A percentile compares a stretch with the other conserved stretches of the same genome.
Conservation (phyloP, 1,284 basidiomycete genomes). For the Athelia sp. region DNA sequence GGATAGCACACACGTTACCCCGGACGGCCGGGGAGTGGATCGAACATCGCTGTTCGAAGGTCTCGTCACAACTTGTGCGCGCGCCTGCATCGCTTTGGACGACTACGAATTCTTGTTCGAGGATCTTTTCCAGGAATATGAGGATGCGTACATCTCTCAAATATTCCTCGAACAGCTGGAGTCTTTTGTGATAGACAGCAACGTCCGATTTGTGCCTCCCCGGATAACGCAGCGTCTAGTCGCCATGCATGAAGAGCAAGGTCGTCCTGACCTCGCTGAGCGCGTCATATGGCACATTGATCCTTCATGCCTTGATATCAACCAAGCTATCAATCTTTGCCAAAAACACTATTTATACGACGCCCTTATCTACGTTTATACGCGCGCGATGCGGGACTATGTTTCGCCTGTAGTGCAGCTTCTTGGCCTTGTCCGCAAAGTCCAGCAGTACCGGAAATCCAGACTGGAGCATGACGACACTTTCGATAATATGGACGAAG, state of each 20-base stretch:
- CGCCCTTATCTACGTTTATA: slow-evolving; percentile 93
- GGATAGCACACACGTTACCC: slow-evolving; percentile 80
- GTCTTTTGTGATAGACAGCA: slow-evolving; percentile 75
- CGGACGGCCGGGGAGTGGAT: slow-evolving; percentile 88
- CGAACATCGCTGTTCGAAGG: slow-evolving; percentile 87
- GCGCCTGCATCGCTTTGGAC: slow-evolving; percentile 77
- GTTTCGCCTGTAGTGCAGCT: slow-evolving; percentile 88
- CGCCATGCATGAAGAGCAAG: slow-evolving; percentile 69
- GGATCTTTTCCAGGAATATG: slow-evolving; percentile 88
- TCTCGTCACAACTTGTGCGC: slow-evolving; percentile 77
- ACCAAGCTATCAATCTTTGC: slow-evolving; percentile 88
- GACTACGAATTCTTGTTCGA: slow-evolving; percentile 89
- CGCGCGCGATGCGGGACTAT: slow-evolving; percentile 83
- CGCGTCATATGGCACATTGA: slow-evolving; percentile 95
- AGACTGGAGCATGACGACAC: slow-evolving; percentile 25
- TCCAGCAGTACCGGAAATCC: slow-evolving; percentile 47
- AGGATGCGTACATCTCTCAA: slow-evolving; percentile 78
- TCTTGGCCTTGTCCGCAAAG: slow-evolving; percentile 69
- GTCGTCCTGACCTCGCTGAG: slow-evolving; percentile 77
- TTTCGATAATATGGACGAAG: slow-evolving; percentile 21
- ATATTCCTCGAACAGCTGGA: slow-evolving; percentile 88
- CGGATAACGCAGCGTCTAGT: slow-evolving; percentile 86
- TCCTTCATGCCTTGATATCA: slow-evolving; percentile 86
- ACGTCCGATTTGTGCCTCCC: slow-evolving; percentile 75
- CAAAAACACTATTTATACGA: slow-evolving; percentile 84